Conservation (phyloP, 305 asterid species). For the Petunia hybrid region DNA sequence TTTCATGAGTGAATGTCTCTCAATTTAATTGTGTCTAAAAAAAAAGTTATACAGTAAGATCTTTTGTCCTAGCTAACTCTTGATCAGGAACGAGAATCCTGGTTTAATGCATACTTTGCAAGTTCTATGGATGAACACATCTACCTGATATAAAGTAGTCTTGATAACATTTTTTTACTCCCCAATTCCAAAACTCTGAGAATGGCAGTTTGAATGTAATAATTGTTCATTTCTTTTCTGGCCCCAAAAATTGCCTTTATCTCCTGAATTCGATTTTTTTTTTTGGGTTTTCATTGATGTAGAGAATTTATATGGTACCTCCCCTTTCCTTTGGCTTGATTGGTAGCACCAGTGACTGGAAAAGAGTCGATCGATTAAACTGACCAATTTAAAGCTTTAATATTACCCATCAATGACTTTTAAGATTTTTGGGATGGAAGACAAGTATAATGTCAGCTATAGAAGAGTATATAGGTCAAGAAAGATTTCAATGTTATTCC, state of each 20-base stretch:
- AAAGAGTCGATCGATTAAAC: neutral
- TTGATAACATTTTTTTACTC: neutral
- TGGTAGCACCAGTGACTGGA: neutral
- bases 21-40: too few species aligned
- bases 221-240: neutral
- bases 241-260: neutral
- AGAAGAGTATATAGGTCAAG: neutral
- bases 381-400: neutral
- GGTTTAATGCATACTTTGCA: too few species aligned
- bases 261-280: neutral
- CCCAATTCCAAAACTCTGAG: neutral
- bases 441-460: neutral
- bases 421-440: neutral
- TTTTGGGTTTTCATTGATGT: neutral
- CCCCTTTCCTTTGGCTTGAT: neutral
- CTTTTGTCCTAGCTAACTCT: too few species aligned
- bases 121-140: too few species aligned
- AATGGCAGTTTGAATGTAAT: neutral
- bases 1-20: too few species aligned
- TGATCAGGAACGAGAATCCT: too few species aligned
- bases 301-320: neutral
- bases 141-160: too few species aligned
- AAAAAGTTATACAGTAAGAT: too few species aligned
- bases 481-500: constrained; percentile 1
- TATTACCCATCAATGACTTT: neutral